These are phyloP conservation scores for Stenocarpella maydis DNA, from an alignment of 2,329 filamentous ascomycete genomes.

Conservation along the genomic window DNA sequence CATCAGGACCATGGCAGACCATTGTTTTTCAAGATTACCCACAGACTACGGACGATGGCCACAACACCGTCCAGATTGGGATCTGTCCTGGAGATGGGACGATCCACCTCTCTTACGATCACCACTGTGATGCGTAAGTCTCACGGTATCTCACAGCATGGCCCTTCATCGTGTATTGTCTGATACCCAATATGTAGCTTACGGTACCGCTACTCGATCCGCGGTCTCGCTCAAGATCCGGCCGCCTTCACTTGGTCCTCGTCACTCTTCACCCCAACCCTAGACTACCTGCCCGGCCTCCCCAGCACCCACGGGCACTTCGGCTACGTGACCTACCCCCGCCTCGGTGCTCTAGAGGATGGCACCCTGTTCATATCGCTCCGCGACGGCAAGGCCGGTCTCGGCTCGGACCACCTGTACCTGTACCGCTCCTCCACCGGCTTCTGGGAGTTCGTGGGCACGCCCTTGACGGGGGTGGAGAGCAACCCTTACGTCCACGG, in stretches of 20 bases:
- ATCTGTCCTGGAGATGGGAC: conserved; percentile 58
- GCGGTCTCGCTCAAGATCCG: conserved; percentile 45
- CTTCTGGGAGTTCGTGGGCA: conserved; percentile 49
- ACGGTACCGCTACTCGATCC: conserved; percentile 49
- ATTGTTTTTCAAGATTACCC: conserved; percentile 58
- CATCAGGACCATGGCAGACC: conserved; percentile 53
- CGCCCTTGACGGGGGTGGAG: conserved; percentile 52
- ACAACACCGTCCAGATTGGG: conserved; percentile 62
- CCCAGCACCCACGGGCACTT: conserved; percentile 42
- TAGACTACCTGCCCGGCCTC: conserved; percentile 48
- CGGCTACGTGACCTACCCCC: conserved; percentile 56
- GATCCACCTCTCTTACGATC: conserved; percentile 62
- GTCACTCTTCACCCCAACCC: conserved; percentile 48
- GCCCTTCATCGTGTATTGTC: not conserved
- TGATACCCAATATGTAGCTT: conserved; percentile 38
- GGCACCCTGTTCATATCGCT: conserved; percentile 56
- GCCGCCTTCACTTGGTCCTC: conserved; percentile 44
- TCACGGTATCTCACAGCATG: not conserved
- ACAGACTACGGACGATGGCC: conserved; percentile 59
- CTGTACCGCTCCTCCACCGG: conserved; percentile 49
- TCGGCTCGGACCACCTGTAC: conserved; percentile 58
- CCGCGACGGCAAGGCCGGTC: conserved; percentile 58
- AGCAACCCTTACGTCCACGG: conserved; percentile 63
- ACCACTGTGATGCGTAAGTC: conserved; percentile 53
- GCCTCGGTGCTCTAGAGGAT: conserved; percentile 50